Percentiles rank a stretch among this genome's conserved stretches.
Evolutionary conservation across 805 yeast species (phyloP).

Genomic region (Cyberlindnera subsufficiens): DNA sequence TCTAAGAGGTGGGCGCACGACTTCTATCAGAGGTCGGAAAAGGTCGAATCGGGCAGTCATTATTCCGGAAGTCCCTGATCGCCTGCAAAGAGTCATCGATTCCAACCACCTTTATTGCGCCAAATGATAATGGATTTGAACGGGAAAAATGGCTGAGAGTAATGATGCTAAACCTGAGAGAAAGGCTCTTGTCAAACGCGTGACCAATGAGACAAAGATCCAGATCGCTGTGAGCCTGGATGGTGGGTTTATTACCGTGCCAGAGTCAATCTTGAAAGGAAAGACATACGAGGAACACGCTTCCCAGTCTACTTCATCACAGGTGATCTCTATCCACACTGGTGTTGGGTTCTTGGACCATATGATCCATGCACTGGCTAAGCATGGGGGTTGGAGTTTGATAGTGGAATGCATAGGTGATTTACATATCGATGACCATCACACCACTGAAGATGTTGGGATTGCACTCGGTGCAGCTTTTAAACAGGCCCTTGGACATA

Average conservation of each 20-base stretch:
- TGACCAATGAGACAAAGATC: conserved; percentile 91
- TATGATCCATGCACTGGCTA: conserved; percentile 95
- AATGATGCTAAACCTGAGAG: conserved; percentile 18
- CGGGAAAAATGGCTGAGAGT: not conserved
- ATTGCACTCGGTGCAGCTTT: conserved; percentile 88
- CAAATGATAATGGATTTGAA: not conserved
- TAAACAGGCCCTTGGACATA: conserved; percentile 82
- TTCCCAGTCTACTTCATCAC: conserved; percentile 61
- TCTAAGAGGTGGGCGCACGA: too few relatives aligned
- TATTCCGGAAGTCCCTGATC: too few relatives aligned
- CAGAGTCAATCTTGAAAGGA: conserved; percentile 47
- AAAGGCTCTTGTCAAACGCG: conserved; percentile 38
- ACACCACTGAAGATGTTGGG: conserved; percentile 92
- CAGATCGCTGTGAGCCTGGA: conserved; percentile 78
- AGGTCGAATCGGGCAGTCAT: too few relatives aligned
- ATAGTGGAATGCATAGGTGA: conserved; percentile 90
- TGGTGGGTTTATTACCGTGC: conserved; percentile 73
- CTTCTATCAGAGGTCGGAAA: too few relatives aligned
- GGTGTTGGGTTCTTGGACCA: conserved; percentile 96
- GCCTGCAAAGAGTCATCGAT: too few relatives aligned
- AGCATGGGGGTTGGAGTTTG: conserved; percentile 95
- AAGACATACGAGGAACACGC: conserved; percentile 38
- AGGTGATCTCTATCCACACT: conserved; percentile 74
- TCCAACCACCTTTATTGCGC: too few relatives aligned
- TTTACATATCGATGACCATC: conserved; percentile 94